Evolutionary conservation across 139 green algal genomes (phyloP).

Genomic region (Raphidocelis subcapitata): DNA sequence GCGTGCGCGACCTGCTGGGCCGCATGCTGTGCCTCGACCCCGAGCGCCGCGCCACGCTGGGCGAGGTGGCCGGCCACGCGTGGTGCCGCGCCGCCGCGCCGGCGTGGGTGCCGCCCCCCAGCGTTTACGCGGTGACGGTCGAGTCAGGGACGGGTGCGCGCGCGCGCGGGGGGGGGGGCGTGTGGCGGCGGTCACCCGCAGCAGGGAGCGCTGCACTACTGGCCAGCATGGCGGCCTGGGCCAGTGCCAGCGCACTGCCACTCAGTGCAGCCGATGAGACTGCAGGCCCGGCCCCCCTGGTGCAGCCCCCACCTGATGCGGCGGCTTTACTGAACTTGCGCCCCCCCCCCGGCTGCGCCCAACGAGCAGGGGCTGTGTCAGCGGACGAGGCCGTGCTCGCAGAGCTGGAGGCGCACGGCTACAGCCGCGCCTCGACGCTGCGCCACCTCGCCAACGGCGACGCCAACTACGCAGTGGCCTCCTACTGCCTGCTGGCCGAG

Average conservation of each 20-base stretch:
- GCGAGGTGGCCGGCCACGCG: slow-evolving; percentile 13
- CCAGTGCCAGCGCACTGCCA: no score
- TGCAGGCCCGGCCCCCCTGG: no score
- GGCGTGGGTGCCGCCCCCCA: slow-evolving; percentile 6
- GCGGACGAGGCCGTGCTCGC: slow-evolving; percentile 23
- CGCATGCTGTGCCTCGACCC: slow-evolving; percentile 73
- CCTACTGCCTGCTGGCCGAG: slow-evolving; percentile 64
- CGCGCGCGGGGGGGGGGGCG: no score
- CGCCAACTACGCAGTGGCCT: slow-evolving; percentile 52
- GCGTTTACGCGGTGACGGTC: not conserved
- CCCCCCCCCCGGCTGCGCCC: no score
- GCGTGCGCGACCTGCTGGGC: slow-evolving; percentile 50
- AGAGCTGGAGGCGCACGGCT: slow-evolving; percentile 47
- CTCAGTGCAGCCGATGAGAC: no score
- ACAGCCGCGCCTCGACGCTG: slow-evolving; percentile 17
- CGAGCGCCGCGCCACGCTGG: slow-evolving; percentile 51
- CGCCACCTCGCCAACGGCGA: slow-evolving; percentile 41
- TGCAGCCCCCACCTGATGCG: no score
- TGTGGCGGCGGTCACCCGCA: no score
- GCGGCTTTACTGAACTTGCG: no score
- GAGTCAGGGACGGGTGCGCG: no score
- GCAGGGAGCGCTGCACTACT: no score
- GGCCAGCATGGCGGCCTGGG: no score
- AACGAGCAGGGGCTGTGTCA: not conserved
- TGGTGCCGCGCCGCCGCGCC: not conserved